phyloP scores from a whole-genome alignment of 2,329 filamentous ascomycete genomes.

The Neonectria magnoliae region DNA sequence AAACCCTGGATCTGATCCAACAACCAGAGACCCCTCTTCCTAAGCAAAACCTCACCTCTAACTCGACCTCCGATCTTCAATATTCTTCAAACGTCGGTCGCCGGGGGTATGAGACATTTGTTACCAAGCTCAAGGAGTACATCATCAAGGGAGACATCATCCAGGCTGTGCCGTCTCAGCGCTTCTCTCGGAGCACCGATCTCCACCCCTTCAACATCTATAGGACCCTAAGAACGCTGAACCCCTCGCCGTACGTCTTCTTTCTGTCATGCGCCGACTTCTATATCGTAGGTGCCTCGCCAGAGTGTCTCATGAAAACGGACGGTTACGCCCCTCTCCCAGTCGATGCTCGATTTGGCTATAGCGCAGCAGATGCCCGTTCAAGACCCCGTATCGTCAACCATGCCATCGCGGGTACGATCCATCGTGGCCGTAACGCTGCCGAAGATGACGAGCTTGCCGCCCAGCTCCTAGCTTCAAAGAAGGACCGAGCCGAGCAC shows the following conservation, averaged over 20 bases:
- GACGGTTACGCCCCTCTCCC: slow-evolving; percentile 40
- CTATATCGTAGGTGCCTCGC: slow-evolving; percentile 93
- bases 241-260: slow-evolving; percentile 97
- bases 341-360: slow-evolving; percentile 39
- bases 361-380: slow-evolving; percentile 48
- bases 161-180: slow-evolving; percentile 94
- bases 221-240: slow-evolving; percentile 93
- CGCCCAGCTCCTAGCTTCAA: slow-evolving; percentile 71
- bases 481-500: slow-evolving; percentile 91
- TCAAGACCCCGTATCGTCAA: slow-evolving; percentile 90
- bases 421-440: slow-evolving; percentile 80
- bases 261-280: slow-evolving; percentile 93
- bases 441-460: slow-evolving; percentile 80
- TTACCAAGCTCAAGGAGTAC: slow-evolving; percentile 86
- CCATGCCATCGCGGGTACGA: slow-evolving; percentile 96
- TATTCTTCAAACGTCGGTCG: slow-evolving; percentile 94
- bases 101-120: slow-evolving; percentile 89
- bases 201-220: slow-evolving; percentile 99
- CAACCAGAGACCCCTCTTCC: slow-evolving; percentile 81
- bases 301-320: slow-evolving; percentile 90
- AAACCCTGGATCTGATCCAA: slow-evolving; percentile 76
- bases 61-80: slow-evolving; percentile 77
- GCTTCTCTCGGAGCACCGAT: slow-evolving; percentile 87
- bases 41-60: slow-evolving; percentile 64
- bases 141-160: slow-evolving; percentile 95